Base-by-base conservation (phyloP, 2,329 filamentous ascomycete genomes). In the Ophiognomonia clavigignenti-juglandacearum region DNA sequence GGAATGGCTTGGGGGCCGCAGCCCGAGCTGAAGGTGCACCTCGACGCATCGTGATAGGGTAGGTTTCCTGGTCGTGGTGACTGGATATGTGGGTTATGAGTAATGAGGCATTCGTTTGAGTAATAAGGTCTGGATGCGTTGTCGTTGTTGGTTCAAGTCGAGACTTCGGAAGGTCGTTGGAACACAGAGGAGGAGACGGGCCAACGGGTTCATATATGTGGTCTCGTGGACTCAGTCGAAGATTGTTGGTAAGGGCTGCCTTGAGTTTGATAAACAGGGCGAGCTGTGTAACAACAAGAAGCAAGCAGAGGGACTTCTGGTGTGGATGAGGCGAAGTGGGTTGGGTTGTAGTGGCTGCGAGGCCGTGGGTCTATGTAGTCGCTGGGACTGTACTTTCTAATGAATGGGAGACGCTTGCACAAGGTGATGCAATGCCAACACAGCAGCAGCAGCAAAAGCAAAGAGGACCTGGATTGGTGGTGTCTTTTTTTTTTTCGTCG, bases 1-100 rank as follows among this genome's bases (percentile, higher is more conserved):
- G 69, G 50, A 69, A 61, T 23, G 67, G 63, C 31, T 53, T 59
- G 45, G 54, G 51, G 52, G 59, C 63, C 45, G 36, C 39, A 26
- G 35, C 50, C 46, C 50, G 39, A 9, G 46, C 29, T 18, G 36
- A 29, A 34, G 37, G 41, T 27, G 40, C 19, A 38, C 36, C 36
- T 43, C 45, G 45, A 37, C 49, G 46, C 49, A 48, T 51, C n/a
- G 46, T 45, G 46, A n/a, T 29, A 32, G 26, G 29, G 18, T 18
- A 24, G 32, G 45, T 3, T 34, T 43, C 41, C 40, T 24, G 37
- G 45, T 40, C 41, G 37, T 35, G 18, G 36, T 38, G 31, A 27
- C 5, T 36, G 37, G 31, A 37, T 43, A 24, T 48, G n/a, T 34
- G 26, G 48, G 26, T 41, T 44, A 44, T 26, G 42, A 27, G 7